A percentile compares a stretch with the other conserved stretches of the same genome.
Conservation (phyloP, 805 yeast species). For the Lipomyces yamadae region DNA sequence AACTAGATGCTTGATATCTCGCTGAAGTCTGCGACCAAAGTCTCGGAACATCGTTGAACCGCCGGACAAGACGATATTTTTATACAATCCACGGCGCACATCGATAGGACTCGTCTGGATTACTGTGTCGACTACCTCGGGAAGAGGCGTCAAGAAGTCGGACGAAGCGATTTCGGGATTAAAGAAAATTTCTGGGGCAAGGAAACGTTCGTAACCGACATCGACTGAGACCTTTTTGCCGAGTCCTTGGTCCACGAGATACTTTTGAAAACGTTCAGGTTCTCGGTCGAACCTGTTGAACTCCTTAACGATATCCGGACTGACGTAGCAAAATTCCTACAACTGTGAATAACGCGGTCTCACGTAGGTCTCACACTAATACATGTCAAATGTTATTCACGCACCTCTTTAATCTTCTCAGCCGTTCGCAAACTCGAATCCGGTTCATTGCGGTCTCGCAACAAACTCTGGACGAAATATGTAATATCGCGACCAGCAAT, state of each 20-base stretch:
- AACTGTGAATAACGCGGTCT: background rate
- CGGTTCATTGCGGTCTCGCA: slow-evolving; percentile 95
- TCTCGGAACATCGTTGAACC: slow-evolving; percentile 99
- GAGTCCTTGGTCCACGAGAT: slow-evolving; percentile 76
- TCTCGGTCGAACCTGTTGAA: slow-evolving; percentile 93
- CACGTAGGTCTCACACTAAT: background rate
- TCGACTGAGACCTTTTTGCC: slow-evolving; percentile 75
- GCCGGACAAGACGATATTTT: slow-evolving; percentile 93
- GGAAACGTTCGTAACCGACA: slow-evolving; percentile 95
- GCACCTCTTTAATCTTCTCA: slow-evolving; percentile 83
- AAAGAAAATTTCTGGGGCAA: slow-evolving; percentile 99
- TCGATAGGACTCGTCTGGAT: slow-evolving; percentile 96
- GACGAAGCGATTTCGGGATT: slow-evolving; percentile 96
- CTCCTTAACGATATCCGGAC: slow-evolving; percentile 97
- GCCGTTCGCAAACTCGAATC: slow-evolving; percentile 96
- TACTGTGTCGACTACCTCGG: slow-evolving; percentile 93
- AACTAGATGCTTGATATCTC: slow-evolving; percentile 86
- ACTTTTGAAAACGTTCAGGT: slow-evolving; percentile 91
- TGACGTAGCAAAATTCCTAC: slow-evolving; percentile 86
- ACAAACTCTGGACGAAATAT: slow-evolving; percentile 83
- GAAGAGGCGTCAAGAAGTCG: slow-evolving; percentile 93
- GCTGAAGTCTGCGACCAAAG: slow-evolving; percentile 95
- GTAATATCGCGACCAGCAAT: slow-evolving; percentile 99
- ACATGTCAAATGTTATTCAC: background rate
- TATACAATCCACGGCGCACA: slow-evolving; percentile 94